Percentiles rank a stretch among this genome's conserved stretches.
Evolutionary conservation across 805 yeast species (phyloP).

Genomic region (Tetrapisispora iriomotensis): DNA sequence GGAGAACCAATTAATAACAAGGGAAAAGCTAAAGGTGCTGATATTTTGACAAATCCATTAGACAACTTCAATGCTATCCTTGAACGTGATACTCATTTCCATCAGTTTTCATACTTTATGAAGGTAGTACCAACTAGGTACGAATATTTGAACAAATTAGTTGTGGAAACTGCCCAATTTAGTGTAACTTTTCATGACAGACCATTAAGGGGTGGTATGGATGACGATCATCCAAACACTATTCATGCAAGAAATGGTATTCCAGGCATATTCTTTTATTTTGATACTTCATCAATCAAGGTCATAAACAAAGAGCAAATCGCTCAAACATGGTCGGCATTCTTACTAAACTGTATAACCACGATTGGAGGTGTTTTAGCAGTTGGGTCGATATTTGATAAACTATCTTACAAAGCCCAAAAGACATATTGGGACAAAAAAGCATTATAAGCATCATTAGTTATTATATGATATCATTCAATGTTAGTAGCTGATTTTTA

Average conservation of each 20-base stretch:
- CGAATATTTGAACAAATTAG: constrained; percentile 45
- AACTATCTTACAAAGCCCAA: constrained; percentile 85
- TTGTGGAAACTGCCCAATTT: constrained; percentile 78
- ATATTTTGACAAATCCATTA: constrained; percentile 46
- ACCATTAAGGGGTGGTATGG: constrained; percentile 78
- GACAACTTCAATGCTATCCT: constrained; percentile 40
- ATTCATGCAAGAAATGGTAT: constrained; percentile 76
- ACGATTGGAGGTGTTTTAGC: constrained; percentile 94
- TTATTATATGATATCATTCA: not conserved
- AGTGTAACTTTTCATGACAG: constrained; percentile 82
- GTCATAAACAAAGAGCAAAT: constrained; percentile 72
- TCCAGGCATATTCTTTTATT: constrained; percentile 83
- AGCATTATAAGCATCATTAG: constrained; percentile 4
- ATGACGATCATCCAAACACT: constrained; percentile 82
- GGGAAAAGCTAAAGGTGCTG: constrained; percentile 1
- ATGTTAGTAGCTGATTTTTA: not conserved
- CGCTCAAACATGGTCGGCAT: constrained; percentile 68
- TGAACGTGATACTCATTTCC: constrained; percentile 38
- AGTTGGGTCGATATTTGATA: constrained; percentile 81
- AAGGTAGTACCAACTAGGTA: constrained; percentile 87
- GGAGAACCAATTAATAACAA: constrained; percentile 34
- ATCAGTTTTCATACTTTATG: constrained; percentile 65
- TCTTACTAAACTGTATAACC: constrained; percentile 72
- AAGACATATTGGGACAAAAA: constrained; percentile 43
- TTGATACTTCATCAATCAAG: constrained; percentile 89